Percentiles rank a stretch among this genome's conserved stretches.
phyloP scores from a whole-genome alignment of 1,284 basidiomycete genomes.

The Xanthoconium separans region DNA sequence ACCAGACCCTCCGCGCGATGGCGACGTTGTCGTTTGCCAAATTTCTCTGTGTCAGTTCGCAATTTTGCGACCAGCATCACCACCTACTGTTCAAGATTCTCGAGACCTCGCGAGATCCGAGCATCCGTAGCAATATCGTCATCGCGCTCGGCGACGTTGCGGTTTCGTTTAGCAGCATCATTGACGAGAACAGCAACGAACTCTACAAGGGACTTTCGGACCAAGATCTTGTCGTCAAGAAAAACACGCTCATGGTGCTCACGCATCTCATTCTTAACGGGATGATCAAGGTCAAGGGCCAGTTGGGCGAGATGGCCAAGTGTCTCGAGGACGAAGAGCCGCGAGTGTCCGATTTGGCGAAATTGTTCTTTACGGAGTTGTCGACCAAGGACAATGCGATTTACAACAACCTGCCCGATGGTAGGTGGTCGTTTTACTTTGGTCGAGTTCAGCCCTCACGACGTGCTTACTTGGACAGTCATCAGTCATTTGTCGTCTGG shows the following conservation, averaged over 20 bases:
- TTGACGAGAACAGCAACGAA: conserved; percentile 96
- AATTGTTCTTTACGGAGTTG: conserved; percentile 95
- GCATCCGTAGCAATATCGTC: conserved; percentile 93
- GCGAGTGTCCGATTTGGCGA: conserved; percentile 90
- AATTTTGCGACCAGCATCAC: conserved; percentile 92
- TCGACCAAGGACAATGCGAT: conserved; percentile 99
- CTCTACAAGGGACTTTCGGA: conserved; percentile 94
- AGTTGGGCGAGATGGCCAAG: conserved; percentile 99
- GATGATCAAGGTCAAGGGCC: conserved; percentile 97
- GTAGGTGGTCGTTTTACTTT: conserved; percentile 7
- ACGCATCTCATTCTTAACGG: conserved; percentile 97
- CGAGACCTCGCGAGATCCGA: conserved; percentile 85
- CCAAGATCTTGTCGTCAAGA: conserved; percentile 88
- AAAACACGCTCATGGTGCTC: conserved; percentile 98
- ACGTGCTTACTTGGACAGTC: conserved; percentile 45
- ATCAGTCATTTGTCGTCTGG: conserved; percentile 94
- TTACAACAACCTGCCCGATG: conserved; percentile 96
- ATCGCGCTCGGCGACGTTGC: conserved; percentile 98
- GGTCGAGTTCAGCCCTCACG: background rate
- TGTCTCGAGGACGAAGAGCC: conserved; percentile 93
- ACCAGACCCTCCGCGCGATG: conserved; percentile 81
- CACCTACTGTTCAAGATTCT: conserved; percentile 91
- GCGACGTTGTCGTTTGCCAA: conserved; percentile 92
- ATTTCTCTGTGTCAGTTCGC: conserved; percentile 93
- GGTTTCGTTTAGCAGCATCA: conserved; percentile 93